These are phyloP conservation scores for Tetrahymena borealis DNA, from an alignment of 73 alveolate species.

Conservation along the genomic window DNA sequence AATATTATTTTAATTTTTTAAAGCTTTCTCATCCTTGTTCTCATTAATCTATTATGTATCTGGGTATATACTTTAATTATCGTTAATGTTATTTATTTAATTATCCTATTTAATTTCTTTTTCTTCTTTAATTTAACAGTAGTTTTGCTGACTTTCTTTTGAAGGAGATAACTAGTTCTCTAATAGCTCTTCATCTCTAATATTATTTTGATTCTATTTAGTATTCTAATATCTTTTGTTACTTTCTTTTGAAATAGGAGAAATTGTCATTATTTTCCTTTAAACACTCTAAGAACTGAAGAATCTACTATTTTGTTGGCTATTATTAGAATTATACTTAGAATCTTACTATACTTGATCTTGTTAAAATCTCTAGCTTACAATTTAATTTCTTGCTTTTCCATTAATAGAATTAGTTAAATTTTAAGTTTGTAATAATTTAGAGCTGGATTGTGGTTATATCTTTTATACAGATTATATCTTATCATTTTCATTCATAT, in stretches of 20 bases:
- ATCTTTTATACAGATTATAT: background rate
- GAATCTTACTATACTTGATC: background rate
- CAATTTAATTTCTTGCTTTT: background rate
- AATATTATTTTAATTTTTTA: background rate
- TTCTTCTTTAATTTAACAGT: background rate
- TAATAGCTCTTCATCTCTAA: no score
- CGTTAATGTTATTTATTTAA: background rate
- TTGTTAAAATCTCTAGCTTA: background rate
- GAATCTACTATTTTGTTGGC: background rate
- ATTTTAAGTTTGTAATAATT: no score
- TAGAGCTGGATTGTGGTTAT: background rate
- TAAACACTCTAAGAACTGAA: background rate
- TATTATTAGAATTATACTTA: background rate
- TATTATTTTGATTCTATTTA: no score
- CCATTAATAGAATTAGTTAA: no score
- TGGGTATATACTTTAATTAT: no score
- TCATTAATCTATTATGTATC: no score
- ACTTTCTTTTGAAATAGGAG: background rate
- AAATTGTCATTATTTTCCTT: background rate
- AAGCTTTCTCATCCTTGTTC: background rate
- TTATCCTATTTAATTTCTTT: background rate
- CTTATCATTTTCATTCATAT: no score
- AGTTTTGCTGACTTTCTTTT: no score
- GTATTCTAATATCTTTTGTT: no score
- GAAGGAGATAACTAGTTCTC: no score